Conservation (phyloP, 2,329 filamentous ascomycete species). For the Aurifilum marmelostoma region DNA sequence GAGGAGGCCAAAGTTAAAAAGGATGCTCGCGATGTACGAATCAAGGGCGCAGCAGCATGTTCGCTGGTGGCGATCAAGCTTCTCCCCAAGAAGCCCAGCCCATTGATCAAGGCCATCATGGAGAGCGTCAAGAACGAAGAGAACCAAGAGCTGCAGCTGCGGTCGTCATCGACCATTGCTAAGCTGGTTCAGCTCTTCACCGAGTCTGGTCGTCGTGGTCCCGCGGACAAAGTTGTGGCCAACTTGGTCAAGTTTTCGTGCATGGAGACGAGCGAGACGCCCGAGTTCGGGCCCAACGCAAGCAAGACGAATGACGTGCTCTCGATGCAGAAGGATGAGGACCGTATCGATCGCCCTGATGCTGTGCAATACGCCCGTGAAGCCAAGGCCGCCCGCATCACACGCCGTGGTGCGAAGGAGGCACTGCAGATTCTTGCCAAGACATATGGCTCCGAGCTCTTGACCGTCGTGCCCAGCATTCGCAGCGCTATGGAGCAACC, state of each 20-base stretch:
- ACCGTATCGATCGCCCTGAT: slow-evolving; percentile 89
- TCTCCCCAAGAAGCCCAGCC: slow-evolving; percentile 90
- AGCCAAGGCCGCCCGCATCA: slow-evolving; percentile 85
- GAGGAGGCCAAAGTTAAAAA: slow-evolving; percentile 80
- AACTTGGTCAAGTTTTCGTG: slow-evolving; percentile 98
- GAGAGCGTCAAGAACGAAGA: slow-evolving; percentile 97
- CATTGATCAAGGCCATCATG: slow-evolving; percentile 96
- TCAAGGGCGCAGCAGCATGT: slow-evolving; percentile 83
- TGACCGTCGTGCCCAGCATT: slow-evolving; percentile 84
- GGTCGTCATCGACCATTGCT: slow-evolving; percentile 84
- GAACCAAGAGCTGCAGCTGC: slow-evolving; percentile 82
- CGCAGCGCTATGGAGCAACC: slow-evolving; percentile 80
- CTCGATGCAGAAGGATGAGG: slow-evolving; percentile 96
- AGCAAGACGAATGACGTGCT: slow-evolving; percentile 78
- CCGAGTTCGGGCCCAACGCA: slow-evolving; percentile 87
- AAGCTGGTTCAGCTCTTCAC: slow-evolving; percentile 86
- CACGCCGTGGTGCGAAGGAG: slow-evolving; percentile 90
- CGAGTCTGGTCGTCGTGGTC: slow-evolving; percentile 74
- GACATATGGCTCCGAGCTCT: slow-evolving; percentile 76
- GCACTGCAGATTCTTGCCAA: slow-evolving; percentile 84
- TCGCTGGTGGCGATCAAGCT: slow-evolving; percentile 85
- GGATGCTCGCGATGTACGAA: slow-evolving; percentile 79
- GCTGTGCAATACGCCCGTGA: slow-evolving; percentile 88
- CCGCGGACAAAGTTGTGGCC: slow-evolving; percentile 92
- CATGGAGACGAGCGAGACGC: slow-evolving; percentile 95